Evolutionary conservation across 306 rosid species (phyloP).

Genomic region (Cicer chorassanicum): DNA sequence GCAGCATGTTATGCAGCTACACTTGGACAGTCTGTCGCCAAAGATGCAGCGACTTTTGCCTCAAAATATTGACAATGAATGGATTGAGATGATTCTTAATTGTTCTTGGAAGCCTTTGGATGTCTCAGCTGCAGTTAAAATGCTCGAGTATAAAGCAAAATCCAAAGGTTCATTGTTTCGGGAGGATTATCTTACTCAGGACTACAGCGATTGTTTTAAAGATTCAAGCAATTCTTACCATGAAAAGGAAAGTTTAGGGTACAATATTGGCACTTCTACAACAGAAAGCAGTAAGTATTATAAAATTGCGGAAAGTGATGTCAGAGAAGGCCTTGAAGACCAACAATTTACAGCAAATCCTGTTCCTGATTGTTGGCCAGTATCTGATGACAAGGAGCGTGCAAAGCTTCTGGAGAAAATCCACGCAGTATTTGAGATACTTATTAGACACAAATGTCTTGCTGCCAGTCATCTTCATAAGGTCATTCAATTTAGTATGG

Average conservation of each 20-base stretch:
- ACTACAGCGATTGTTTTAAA: conserved; percentile 58
- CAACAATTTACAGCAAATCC: conserved; percentile 51
- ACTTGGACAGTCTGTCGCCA: conserved; percentile 74
- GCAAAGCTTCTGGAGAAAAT: conserved; percentile 83
- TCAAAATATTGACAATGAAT: conserved; percentile 71
- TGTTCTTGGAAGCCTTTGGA: conserved; percentile 91
- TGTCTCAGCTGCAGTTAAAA: conserved; percentile 69
- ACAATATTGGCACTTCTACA: conserved; percentile 44
- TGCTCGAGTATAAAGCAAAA: conserved; percentile 63
- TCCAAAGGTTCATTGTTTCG: conserved; percentile 49
- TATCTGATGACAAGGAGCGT: conserved; percentile 81
- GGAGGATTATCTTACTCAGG: conserved; percentile 59
- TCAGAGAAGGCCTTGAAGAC: conserved; percentile 50
- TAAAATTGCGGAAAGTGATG: conserved; percentile 52
- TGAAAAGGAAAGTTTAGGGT: conserved; percentile 54
- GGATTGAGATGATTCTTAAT: conserved; percentile 81
- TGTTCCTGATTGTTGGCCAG: conserved; percentile 70
- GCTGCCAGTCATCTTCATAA: conserved; percentile 82
- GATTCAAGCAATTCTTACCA: conserved; percentile 61
- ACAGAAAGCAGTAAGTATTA: conserved; percentile 49
- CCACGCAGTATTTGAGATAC: conserved; percentile 70
- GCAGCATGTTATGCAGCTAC: conserved; percentile 85
- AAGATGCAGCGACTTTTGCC: conserved; percentile 83
- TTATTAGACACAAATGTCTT: conserved; percentile 77
- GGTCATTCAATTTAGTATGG: conserved; percentile 80